A percentile compares a stretch with the other conserved stretches of the same genome.
Conservation (phyloP, 2,329 filamentous ascomycete genomes). For the Fusarium pininemorale region DNA sequence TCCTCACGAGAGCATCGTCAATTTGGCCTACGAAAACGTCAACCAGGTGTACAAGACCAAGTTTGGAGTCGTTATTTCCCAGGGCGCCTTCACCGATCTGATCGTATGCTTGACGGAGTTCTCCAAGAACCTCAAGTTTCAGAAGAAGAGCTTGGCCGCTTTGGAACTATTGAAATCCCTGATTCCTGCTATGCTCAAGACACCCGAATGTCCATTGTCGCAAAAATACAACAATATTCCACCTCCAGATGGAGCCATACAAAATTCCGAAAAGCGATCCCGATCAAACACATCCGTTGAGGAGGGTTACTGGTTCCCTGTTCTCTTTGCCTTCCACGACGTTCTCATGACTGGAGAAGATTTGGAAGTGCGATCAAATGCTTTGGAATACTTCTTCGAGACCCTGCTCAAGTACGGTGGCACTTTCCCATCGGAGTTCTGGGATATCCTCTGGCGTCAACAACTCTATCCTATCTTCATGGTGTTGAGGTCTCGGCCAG, state of each 20-base stretch:
- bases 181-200: conserved; percentile 93
- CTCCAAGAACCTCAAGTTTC: conserved; percentile 97
- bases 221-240: conserved; percentile 60
- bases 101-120: conserved; percentile 98
- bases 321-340: conserved; percentile 98
- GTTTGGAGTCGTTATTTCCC: conserved; percentile 94
- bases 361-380: conserved; percentile 89
- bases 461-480: conserved; percentile 98
- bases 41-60: conserved; percentile 94
- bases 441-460: conserved; percentile 98
- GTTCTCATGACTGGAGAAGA: conserved; percentile 99
- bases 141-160: conserved; percentile 96
- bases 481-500: conserved; percentile 93
- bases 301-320: conserved; percentile 98
- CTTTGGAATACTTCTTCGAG: conserved; percentile 96
- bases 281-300: conserved; percentile 87
- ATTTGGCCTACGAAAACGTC: conserved; percentile 95
- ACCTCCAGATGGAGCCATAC: conserved; percentile 55
- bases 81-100: conserved; percentile 95
- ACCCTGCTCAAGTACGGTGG: conserved; percentile 89
- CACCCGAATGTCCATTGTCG: conserved; percentile 92
- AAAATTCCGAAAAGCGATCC: conserved; percentile 59
- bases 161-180: conserved; percentile 95
- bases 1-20: conserved; percentile 94
- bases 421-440: conserved; percentile 92